Evolutionary conservation across 768 basidiomycete species (phyloP).

Genomic region (Collybia sordida): DNA sequence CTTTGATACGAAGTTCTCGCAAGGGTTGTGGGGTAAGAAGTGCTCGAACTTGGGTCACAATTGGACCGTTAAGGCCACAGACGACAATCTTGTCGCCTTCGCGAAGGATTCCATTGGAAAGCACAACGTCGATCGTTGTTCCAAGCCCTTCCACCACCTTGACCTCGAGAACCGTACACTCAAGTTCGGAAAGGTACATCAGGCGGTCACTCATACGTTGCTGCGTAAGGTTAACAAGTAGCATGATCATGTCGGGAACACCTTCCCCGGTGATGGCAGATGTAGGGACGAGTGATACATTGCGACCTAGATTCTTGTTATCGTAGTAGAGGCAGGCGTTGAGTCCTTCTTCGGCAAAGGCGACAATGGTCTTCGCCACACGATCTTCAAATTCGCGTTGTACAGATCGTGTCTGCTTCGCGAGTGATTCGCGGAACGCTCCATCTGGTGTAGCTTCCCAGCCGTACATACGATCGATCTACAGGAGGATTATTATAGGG

Average conservation of each 20-base stretch:
- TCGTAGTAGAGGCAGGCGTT: slow-evolving; percentile 97
- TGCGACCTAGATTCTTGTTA: slow-evolving; percentile 92
- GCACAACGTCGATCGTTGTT: slow-evolving; percentile 94
- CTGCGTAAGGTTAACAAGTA: slow-evolving; percentile 95
- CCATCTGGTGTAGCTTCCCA: slow-evolving; percentile 92
- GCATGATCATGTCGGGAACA: slow-evolving; percentile 99
- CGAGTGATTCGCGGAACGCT: slow-evolving; percentile 88
- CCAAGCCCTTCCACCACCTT: slow-evolving; percentile 98
- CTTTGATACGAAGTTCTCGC: slow-evolving; percentile 95
- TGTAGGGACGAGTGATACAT: slow-evolving; percentile 95
- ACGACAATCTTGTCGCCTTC: slow-evolving; percentile 95
- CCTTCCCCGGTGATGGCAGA: slow-evolving; percentile 99
- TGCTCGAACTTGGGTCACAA: slow-evolving; percentile 92
- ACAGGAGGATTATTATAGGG: slow-evolving; percentile 6
- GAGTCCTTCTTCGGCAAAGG: slow-evolving; percentile 97
- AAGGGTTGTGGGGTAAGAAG: slow-evolving; percentile 95
- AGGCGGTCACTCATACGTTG: slow-evolving; percentile 96
- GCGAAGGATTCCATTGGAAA: slow-evolving; percentile 89
- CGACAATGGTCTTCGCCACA: slow-evolving; percentile 78
- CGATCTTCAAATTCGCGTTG: slow-evolving; percentile 94
- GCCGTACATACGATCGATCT: slow-evolving; percentile 98
- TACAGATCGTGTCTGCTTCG: slow-evolving; percentile 74
- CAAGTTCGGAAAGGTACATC: slow-evolving; percentile 97
- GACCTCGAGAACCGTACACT: slow-evolving; percentile 98
- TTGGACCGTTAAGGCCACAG: slow-evolving; percentile 96